phyloP scores from a whole-genome alignment of 148 eudicot genomes.

The Heliosperma pusillum region DNA sequence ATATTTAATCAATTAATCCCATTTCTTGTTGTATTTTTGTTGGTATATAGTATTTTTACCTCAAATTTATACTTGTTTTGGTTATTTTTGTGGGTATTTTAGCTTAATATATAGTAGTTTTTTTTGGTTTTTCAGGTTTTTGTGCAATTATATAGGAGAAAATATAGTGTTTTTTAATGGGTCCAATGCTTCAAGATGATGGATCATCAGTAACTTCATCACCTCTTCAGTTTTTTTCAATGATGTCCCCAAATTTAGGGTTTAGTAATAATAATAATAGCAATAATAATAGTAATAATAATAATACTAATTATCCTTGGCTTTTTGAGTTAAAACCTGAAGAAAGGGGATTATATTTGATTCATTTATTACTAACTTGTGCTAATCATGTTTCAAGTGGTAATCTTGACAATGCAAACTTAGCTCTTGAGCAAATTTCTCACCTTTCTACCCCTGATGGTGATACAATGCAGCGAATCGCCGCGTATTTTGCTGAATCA shows the following conservation, averaged over 20 bases:
- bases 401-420: slow-evolving; percentile 69
- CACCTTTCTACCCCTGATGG: slow-evolving; percentile 81
- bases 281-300: no score
- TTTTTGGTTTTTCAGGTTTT: neutral
- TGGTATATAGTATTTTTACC: no score
- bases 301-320: slow-evolving; percentile 47
- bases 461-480: slow-evolving; percentile 96
- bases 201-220: slow-evolving; percentile 83
- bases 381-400: slow-evolving; percentile 83
- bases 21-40: neutral
- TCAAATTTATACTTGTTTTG: no score
- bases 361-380: slow-evolving; percentile 80
- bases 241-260: slow-evolving; percentile 63
- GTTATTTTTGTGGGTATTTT: neutral
- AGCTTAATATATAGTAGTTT: neutral
- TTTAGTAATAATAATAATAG: slow-evolving; percentile 6
- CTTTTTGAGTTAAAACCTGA: slow-evolving; percentile 85
- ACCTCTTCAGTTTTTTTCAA: slow-evolving; percentile 58
- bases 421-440: slow-evolving; percentile 81
- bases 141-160: slow-evolving; percentile 7
- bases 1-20: neutral
- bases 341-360: slow-evolving; percentile 82
- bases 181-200: slow-evolving; percentile 85
- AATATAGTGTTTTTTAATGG: slow-evolving; percentile 14
- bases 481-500: slow-evolving; percentile 89